Conservation (phyloP, 2,329 filamentous ascomycete genomes). For the Xylariaceae sp. region DNA sequence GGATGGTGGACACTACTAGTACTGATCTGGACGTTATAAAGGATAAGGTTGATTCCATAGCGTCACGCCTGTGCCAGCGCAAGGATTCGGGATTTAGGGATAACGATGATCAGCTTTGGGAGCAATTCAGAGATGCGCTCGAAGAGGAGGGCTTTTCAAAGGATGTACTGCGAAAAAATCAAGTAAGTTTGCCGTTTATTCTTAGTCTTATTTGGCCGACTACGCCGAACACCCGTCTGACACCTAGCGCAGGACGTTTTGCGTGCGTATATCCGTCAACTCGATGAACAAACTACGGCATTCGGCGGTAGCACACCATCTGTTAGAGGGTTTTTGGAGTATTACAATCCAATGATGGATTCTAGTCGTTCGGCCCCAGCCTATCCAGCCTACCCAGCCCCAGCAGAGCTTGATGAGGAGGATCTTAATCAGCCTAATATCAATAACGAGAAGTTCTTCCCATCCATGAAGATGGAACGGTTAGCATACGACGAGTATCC, state of each 20-base stretch:
- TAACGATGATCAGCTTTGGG: conserved; percentile 62
- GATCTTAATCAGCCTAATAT: conserved; percentile 43
- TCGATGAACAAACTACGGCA: conserved; percentile 56
- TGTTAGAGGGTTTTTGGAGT: conserved; percentile 59
- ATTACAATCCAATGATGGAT: conserved; percentile 40
- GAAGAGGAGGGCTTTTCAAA: conserved; percentile 63
- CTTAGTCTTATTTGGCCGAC: background rate
- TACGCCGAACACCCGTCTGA: background rate
- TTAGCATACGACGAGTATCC: conserved; percentile 42
- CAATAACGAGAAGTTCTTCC: conserved; percentile 50
- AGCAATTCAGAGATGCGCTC: conserved; percentile 63
- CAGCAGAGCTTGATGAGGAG: conserved; percentile 39
- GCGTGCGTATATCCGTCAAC: conserved; percentile 65
- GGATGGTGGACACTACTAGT: conserved; percentile 45
- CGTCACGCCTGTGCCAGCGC: conserved; percentile 55
- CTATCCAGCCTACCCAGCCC: conserved; percentile 36
- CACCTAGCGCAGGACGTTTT: conserved; percentile 56
- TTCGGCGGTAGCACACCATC: conserved; percentile 54
- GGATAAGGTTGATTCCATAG: conserved; percentile 65
- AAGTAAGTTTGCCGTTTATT: conserved; percentile 51
- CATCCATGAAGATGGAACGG: conserved; percentile 47
- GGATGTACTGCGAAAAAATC: conserved; percentile 60
- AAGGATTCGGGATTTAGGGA: conserved; percentile 47
- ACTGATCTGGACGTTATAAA: conserved; percentile 60
- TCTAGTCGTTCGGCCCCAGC: conserved; percentile 36